Conservation (phyloP, 202 grass and related monocot genomes). For the Eragrostis tef region DNA sequence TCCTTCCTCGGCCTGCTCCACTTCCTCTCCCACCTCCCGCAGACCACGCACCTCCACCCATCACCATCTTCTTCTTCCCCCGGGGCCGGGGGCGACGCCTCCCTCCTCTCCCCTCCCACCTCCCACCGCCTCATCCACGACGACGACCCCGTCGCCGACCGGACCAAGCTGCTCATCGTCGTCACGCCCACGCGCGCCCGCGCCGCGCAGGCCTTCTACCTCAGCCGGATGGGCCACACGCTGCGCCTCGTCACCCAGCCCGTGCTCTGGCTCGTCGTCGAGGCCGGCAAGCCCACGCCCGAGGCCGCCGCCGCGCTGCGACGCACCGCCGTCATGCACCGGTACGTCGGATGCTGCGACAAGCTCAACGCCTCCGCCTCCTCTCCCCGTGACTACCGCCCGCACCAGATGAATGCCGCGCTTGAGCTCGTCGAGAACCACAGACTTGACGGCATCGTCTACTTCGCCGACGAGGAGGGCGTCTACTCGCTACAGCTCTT, state of each 20-base stretch:
- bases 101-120: neutral
- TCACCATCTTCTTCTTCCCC: neutral
- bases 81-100: no score
- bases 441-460: slow-evolving; percentile 80
- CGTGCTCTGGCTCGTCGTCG: slow-evolving; percentile 80
- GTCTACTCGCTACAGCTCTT: slow-evolving; percentile 91
- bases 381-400: slow-evolving; percentile 8
- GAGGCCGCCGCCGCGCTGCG: slow-evolving; percentile 75
- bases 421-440: slow-evolving; percentile 86
- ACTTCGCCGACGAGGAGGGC: slow-evolving; percentile 93
- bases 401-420: slow-evolving; percentile 83
- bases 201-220: slow-evolving; percentile 73
- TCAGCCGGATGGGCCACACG: slow-evolving; percentile 77
- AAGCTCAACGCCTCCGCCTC: slow-evolving; percentile 33
- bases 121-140: neutral
- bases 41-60: slow-evolving; percentile 23
- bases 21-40: slow-evolving; percentile 65
- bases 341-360: slow-evolving; percentile 67
- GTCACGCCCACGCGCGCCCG: slow-evolving; percentile 84
- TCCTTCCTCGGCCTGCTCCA: slow-evolving; percentile 72
- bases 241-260: slow-evolving; percentile 68
- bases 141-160: neutral
- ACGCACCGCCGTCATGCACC: slow-evolving; percentile 72
- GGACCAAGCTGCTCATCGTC: slow-evolving; percentile 57
- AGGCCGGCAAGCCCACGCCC: slow-evolving; percentile 62